Base-by-base conservation (phyloP, 345 rosid genomes). In the Excoecaria cochinchinensis region DNA sequence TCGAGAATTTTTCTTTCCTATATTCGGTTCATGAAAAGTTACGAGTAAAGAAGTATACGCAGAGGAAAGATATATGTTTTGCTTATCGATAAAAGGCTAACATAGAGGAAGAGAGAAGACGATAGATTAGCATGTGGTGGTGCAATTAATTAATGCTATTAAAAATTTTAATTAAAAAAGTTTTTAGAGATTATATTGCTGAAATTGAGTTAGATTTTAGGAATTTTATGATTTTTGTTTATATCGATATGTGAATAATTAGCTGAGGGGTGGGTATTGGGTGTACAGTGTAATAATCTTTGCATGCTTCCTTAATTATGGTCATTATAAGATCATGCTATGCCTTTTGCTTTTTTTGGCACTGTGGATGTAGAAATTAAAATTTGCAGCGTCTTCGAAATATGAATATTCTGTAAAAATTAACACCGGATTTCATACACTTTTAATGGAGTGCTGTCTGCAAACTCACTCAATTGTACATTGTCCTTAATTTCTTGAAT, bases 201-300 rank as follows among this genome's bases (percentile, higher is more conserved):
- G 77, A 72, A 76, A 71, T 70, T 74, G 69, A 77, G 74, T 76
- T 77, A 65, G 78, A 68, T 76, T 70, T 72, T 76, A 60, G 82
- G 77, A 31, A 31, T 31, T 80, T 76, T 80, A 83, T 79, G 52
- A 85, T 81, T 88, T 84, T 84, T 81, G 80, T 42, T 69, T 58
- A 63, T 81, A 79, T 83, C 31, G 31, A 31, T 31, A 31, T 78
- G 89, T 87, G 89, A 83, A 80, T 78, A 84, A 70, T 72, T 78
- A 66, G 81, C 59, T 78, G 70, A 31, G 31, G 78, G 84, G 53
- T 39, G 25, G 44, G 64, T 67, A 74, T 69, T 78, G 73, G 85
- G 70, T 82, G 85, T 87, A 83, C 80, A 85, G 84, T 81, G 78
- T 65, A 78, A 85, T 83, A 82, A 76, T 80, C 65, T 74, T 78